These are phyloP conservation scores for Posidonia australis DNA, from an alignment of 106 monocot species.

Conservation along the genomic window DNA sequence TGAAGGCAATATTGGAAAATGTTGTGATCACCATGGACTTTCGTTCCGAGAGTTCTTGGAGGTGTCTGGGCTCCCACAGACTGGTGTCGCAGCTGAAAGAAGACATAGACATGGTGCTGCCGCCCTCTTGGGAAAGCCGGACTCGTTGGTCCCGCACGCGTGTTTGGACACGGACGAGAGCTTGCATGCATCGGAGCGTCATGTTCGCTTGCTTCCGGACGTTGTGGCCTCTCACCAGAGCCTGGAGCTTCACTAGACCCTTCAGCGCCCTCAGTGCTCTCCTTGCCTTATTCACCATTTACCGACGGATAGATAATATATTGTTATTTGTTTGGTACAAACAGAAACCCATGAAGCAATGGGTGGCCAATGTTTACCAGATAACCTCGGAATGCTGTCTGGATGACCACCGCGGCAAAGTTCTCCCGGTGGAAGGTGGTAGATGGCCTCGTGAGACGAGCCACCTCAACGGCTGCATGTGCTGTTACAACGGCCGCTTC, in stretches of 20 bases:
- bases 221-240: slow-evolving; percentile 88
- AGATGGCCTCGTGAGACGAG: slow-evolving; percentile 49
- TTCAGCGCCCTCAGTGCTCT: slow-evolving; percentile 74
- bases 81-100: slow-evolving; percentile 58
- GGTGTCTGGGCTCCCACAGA: slow-evolving; percentile 43
- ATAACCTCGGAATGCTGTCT: slow-evolving; percentile 87
- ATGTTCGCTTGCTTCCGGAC: slow-evolving; percentile 90
- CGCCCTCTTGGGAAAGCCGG: slow-evolving; percentile 42
- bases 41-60: slow-evolving; percentile 43
- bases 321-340: too few species aligned
- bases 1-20: neutral
- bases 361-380: too few species aligned
- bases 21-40: slow-evolving; percentile 40
- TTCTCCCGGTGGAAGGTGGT: slow-evolving; percentile 40
- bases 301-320: neutral
- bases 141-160: slow-evolving; percentile 75
- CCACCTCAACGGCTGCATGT: slow-evolving; percentile 74
- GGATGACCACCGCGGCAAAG: slow-evolving; percentile 61
- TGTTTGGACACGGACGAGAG: slow-evolving; percentile 72
- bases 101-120: slow-evolving; percentile 47
- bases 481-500: slow-evolving; percentile 80
- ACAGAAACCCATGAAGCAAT: too few species aligned
- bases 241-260: slow-evolving; percentile 94
- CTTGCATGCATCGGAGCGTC: slow-evolving; percentile 96
- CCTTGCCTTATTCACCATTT: slow-evolving; percentile 48